Percentiles rank a stretch among this genome's conserved stretches.
These are phyloP conservation scores for Tricholoma matsutake DNA, from an alignment of 768 basidiomycete species.

Conservation along the genomic window DNA sequence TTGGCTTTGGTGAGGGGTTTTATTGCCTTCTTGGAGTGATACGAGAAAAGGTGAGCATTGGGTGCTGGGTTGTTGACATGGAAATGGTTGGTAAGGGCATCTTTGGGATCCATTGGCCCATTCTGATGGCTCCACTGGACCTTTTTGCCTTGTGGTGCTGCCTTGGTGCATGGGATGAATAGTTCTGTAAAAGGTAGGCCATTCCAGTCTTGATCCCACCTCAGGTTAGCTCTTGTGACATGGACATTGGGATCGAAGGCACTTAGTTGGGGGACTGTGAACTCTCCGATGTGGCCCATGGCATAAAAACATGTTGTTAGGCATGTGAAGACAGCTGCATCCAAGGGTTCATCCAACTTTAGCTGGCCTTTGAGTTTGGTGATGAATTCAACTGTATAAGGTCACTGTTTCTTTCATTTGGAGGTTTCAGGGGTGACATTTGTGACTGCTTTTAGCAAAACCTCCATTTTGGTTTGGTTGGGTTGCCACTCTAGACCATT, in stretches of 20 bases:
- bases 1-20: too few relatives aligned
- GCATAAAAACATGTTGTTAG: slow-evolving; percentile 37
- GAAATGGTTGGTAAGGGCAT: slow-evolving; percentile 24
- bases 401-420: slow-evolving; percentile 24
- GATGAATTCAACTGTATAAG: slow-evolving; percentile 27
- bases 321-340: slow-evolving; percentile 36
- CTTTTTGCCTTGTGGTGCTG: slow-evolving; percentile 27
- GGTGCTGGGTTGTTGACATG: slow-evolving; percentile 25
- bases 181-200: slow-evolving; percentile 16
- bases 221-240: slow-evolving; percentile 20
- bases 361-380: slow-evolving; percentile 16
- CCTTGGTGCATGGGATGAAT: too few relatives aligned
- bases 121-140: slow-evolving; percentile 29
- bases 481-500: slow-evolving; percentile 34
- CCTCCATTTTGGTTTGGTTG: slow-evolving; percentile 22
- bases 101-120: slow-evolving; percentile 20
- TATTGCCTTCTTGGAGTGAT: slow-evolving; percentile 5
- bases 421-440: slow-evolving; percentile 27
- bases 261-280: slow-evolving; percentile 32
- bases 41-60: slow-evolving; percentile 28
- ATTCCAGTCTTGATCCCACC: slow-evolving; percentile 1
- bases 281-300: slow-evolving; percentile 32
- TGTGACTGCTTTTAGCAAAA: slow-evolving; percentile 27
- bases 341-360: slow-evolving; percentile 23
- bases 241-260: slow-evolving; percentile 5